Evolutionary conservation across 805 yeast genomes (phyloP).

Genomic region (Candida dajiaensis): DNA sequence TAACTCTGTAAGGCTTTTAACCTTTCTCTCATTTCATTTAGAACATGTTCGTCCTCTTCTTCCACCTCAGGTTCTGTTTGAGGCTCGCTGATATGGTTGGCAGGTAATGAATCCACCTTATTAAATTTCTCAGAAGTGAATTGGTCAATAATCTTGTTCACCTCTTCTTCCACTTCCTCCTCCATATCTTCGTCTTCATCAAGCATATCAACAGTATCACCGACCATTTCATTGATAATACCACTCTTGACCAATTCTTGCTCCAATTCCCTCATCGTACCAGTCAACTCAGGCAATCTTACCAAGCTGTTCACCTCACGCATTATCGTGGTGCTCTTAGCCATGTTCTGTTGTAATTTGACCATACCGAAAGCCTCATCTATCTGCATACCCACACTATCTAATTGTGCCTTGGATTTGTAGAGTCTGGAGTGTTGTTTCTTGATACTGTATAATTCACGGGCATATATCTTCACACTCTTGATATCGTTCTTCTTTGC

Average conservation of each 20-base stretch:
- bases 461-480: conserved; percentile 74
- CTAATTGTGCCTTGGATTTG: conserved; percentile 78
- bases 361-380: conserved; percentile 87
- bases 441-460: conserved; percentile 68
- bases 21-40: conserved; percentile 85
- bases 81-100: conserved; percentile 18
- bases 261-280: conserved; percentile 80
- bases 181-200: conserved; percentile 67
- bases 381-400: conserved; percentile 80
- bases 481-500: conserved; percentile 74
- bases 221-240: conserved; percentile 90
- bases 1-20: conserved; percentile 73
- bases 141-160: conserved; percentile 53
- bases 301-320: conserved; percentile 79
- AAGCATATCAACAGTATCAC: conserved; percentile 72
- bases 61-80: conserved; percentile 54
- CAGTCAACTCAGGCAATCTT: conserved; percentile 69
- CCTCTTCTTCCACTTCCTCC: conserved; percentile 56
- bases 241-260: conserved; percentile 83
- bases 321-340: conserved; percentile 75
- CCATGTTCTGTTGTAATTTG: conserved; percentile 77
- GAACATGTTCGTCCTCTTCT: conserved; percentile 64
- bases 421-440: conserved; percentile 71
- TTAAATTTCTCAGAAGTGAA: conserved; percentile 37
- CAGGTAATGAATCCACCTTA: conserved; percentile 32